Conservation (phyloP, 192 early-diverging fungal species). For the Coemansia sp. region DNA sequence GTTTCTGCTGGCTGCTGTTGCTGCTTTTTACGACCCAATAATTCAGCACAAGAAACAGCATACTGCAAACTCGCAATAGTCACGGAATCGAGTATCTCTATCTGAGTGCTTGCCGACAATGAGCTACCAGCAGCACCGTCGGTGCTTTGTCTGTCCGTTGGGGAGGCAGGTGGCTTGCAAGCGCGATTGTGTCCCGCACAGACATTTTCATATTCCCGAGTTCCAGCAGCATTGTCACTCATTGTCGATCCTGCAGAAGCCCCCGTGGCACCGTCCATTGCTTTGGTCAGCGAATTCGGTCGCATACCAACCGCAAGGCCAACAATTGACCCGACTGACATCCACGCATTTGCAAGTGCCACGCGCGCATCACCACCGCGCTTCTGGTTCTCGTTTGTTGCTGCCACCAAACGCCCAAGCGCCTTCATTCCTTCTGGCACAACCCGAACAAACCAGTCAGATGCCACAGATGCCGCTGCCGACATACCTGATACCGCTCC, state of each 20-base stretch:
- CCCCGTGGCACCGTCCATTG: neutral
- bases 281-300: neutral
- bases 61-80: slow-evolving; percentile 21
- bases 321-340: slow-evolving; percentile 26
- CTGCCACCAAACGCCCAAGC: slow-evolving; percentile 9
- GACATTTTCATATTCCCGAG: neutral
- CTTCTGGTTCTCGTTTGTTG: neutral
- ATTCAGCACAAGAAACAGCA: neutral
- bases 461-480: neutral
- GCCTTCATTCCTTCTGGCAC: slow-evolving; percentile 31
- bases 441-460: slow-evolving; percentile 29
- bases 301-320: slow-evolving; percentile 17
- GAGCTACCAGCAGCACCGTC: neutral
- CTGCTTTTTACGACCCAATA: neutral
- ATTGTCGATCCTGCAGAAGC: neutral
- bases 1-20: slow-evolving; percentile 22
- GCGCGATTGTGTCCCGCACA: slow-evolving; percentile 3
- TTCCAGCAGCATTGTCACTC: slow-evolving; percentile 2
- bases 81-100: slow-evolving; percentile 31
- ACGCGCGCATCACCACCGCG: neutral
- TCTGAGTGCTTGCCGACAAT: slow-evolving; percentile 16
- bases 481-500: neutral
- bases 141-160: neutral
- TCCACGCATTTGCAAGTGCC: slow-evolving; percentile 28
- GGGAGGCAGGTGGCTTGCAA: neutral